phyloP scores from a whole-genome alignment of 2,329 filamentous ascomycete genomes.

The Ophiobolus disseminans region DNA sequence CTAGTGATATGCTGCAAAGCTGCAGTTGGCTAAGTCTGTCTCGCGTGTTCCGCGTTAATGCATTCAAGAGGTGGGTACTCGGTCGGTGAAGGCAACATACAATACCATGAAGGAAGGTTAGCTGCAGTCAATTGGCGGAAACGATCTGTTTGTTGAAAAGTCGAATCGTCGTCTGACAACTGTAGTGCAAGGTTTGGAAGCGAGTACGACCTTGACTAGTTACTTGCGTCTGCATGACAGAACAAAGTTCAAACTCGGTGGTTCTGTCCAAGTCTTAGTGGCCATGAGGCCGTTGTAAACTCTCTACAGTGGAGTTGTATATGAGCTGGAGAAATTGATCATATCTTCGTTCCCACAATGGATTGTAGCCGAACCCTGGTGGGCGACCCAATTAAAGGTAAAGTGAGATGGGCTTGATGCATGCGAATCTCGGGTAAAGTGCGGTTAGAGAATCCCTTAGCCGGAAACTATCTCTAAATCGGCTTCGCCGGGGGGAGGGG shows the following conservation, averaged over 20 bases:
- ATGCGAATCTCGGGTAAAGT: neutral
- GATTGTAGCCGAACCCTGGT: neutral
- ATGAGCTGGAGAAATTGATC: neutral
- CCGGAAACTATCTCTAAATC: no score
- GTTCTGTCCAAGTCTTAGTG: neutral
- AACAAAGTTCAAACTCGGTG: neutral
- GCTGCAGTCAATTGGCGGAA: neutral
- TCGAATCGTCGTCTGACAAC: neutral
- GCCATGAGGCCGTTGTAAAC: neutral
- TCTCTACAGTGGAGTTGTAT: neutral
- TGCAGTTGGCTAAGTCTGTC: no score
- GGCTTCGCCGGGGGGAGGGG: no score
- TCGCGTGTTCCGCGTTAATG: no score
- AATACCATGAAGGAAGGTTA: neutral
- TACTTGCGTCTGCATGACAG: neutral
- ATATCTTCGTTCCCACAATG: neutral
- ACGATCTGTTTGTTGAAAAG: neutral
- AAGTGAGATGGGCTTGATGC: constrained; percentile 8
- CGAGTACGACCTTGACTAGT: neutral
- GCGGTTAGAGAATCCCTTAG: neutral
- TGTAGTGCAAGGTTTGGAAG: neutral
- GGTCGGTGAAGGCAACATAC: neutral
- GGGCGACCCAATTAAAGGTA: constrained; percentile 18
- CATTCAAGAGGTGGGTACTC: no score
- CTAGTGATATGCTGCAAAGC: no score